These are phyloP conservation scores for Nephelium lappaceum DNA, from an alignment of 345 rosid species.

Conservation along the genomic window DNA sequence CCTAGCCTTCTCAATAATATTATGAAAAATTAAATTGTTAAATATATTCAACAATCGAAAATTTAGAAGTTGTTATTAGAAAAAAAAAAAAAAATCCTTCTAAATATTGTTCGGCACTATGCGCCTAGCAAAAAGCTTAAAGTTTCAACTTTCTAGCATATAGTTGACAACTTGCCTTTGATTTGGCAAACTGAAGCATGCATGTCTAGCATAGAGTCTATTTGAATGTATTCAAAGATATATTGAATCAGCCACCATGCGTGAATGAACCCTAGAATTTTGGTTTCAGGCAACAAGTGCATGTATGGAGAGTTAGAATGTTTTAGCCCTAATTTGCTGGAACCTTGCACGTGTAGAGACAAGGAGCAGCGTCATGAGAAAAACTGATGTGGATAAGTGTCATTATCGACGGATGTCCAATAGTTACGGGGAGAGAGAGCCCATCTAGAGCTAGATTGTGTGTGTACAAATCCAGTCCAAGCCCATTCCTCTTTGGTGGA, in stretches of 20 bases:
- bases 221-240: background rate
- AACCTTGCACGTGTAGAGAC: background rate
- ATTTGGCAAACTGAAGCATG: no score
- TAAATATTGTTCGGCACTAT: no score
- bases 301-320: background rate
- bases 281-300: slow-evolving; percentile 4
- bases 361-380: background rate
- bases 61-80: no score
- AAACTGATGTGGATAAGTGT: slow-evolving; percentile 27
- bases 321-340: slow-evolving; percentile 15
- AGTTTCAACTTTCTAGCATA: no score
- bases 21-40: no score
- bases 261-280: background rate
- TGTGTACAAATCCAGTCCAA: background rate
- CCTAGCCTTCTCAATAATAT: no score
- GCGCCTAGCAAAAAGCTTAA: no score
- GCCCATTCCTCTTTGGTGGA: slow-evolving; percentile 46
- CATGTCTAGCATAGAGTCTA: no score
- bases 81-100: no score
- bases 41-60: no score
- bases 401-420: slow-evolving; percentile 29
- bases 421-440: background rate
- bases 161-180: no score
- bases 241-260: background rate
- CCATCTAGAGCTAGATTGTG: background rate